Conservation (phyloP, 306 rosid genomes). For the Cucurbita moschata region DNA sequence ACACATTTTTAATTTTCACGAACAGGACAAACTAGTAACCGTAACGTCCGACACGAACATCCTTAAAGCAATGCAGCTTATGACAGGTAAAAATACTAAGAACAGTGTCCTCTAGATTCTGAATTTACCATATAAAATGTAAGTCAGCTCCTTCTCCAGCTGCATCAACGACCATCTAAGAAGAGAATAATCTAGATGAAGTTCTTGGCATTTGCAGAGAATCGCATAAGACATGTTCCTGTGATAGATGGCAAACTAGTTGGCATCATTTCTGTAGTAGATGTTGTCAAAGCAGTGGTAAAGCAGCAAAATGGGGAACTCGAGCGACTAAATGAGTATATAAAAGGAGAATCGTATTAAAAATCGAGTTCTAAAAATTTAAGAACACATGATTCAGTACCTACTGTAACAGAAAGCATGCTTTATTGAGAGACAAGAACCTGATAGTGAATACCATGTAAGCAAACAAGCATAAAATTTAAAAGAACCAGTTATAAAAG, state of each 20-base stretch:
- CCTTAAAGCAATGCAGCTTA: slow-evolving; percentile 80
- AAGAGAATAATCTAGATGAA: background rate
- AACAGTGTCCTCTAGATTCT: background rate
- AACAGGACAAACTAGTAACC: slow-evolving; percentile 53
- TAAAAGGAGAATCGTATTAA: slow-evolving; percentile 59
- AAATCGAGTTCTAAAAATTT: background rate
- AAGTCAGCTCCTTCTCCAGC: background rate
- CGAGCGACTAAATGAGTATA: slow-evolving; percentile 46
- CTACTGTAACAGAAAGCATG: background rate
- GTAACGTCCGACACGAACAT: slow-evolving; percentile 67
- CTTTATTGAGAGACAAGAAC: background rate
- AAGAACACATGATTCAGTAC: background rate
- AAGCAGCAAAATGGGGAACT: slow-evolving; percentile 77
- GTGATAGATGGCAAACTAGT: slow-evolving; percentile 76
- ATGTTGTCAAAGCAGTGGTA: slow-evolving; percentile 67
- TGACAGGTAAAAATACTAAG: slow-evolving; percentile 54
- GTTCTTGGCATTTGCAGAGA: slow-evolving; percentile 27
- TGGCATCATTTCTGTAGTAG: slow-evolving; percentile 82
- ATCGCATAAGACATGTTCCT: slow-evolving; percentile 60
- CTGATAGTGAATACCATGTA: background rate
- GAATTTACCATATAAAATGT: background rate
- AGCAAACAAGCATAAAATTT: background rate
- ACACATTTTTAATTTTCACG: background rate
- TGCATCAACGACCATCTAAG: background rate
- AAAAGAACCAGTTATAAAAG: background rate